Conservation (phyloP, 768 basidiomycete species). For the Mycena latifolia region DNA sequence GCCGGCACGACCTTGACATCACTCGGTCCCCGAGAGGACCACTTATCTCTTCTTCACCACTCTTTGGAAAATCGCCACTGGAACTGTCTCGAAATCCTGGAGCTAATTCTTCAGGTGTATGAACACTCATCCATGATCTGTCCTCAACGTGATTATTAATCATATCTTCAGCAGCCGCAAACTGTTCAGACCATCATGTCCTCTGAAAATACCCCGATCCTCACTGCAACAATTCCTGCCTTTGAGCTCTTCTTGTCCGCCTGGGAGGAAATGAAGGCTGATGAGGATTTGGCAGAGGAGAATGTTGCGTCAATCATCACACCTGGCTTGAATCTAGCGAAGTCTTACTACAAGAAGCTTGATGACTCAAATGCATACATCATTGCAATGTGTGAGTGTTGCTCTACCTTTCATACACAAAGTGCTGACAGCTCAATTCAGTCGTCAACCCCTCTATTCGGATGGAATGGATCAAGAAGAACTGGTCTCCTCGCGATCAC, state of each 20-base stretch:
- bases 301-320: background rate
- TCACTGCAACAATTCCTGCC: background rate
- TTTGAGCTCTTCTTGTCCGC: background rate
- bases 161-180: background rate
- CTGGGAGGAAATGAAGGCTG: background rate
- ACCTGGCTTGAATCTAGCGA: background rate
- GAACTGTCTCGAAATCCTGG: background rate
- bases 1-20: too few species aligned
- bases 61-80: background rate
- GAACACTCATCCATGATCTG: background rate
- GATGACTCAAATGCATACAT: background rate
- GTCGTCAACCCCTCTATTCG: slow-evolving; percentile 3
- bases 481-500: background rate
- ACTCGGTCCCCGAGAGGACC: too few species aligned
- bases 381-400: background rate
- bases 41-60: too few species aligned
- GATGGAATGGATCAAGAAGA: slow-evolving; percentile 1
- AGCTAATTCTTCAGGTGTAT: background rate
- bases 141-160: background rate
- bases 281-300: background rate
- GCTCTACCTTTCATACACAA: background rate
- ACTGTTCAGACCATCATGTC: background rate
- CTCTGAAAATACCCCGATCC: background rate
- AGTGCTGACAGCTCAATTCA: background rate
- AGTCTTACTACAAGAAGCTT: background rate